Base-by-base conservation (phyloP, 805 yeast species). In the Metschnikowia santaceciliae region DNA sequence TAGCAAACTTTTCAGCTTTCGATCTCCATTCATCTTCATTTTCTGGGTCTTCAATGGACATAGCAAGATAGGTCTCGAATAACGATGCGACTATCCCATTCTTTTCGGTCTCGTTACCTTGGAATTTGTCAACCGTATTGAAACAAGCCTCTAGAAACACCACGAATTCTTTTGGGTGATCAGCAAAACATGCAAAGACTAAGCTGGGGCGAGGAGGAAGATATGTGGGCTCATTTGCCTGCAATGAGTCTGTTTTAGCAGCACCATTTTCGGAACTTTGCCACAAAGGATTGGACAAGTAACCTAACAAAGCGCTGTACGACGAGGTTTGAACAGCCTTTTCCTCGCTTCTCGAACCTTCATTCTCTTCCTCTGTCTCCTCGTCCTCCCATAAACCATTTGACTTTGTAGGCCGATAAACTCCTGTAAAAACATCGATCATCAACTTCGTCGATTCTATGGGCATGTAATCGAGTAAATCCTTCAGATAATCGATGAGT, bases 131-230 rank as follows among this genome's bases (percentile, higher is more conserved):
- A 62, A 88, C 88, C 11, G 87, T 77, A 58, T 85, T 88, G 14
- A 90, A 69, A 59, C 96, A 90, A 0, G 98, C 97, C 64, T 94
- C 99, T 50, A 94, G 67, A 55, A 94, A 94, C 6, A 88, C 87
- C 23, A 91, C 94, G 75, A 94, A 92, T 62, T 91, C 94, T 61
- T 84, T 80, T 0, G 94, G 90, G 63, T 87, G 89, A 57, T 84
- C 80, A n/a, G 88, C 81, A 65, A 94, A 94, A 1, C 95, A 83
- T 2, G 92, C 84, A 63, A 90, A 94, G 1, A 92, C 88, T 37
- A 92, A 74, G 42, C 90, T 77, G 6, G 98, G 98, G 47, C 84
- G 78, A 3, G 99, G 99, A 1, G 98, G 97, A 47, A 85, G 84
- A 65, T 94, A 94, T 0, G 94, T 87, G 14, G 91, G 86, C 36